These are phyloP conservation scores for Apiotrichum akiyoshidainum DNA, from an alignment of 1,284 basidiomycete genomes.

Conservation along the genomic window DNA sequence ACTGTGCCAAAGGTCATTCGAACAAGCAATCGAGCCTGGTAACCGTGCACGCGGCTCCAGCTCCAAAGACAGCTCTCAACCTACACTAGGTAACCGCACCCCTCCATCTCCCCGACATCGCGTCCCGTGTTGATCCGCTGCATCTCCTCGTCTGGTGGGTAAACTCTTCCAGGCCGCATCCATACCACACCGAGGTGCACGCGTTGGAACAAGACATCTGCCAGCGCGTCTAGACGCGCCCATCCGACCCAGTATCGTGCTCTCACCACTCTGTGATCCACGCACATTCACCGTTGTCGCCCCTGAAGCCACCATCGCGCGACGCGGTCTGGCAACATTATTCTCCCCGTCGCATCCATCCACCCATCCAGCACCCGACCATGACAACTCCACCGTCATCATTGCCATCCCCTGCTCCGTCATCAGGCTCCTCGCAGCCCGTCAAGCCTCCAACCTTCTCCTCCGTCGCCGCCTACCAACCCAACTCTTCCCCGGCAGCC, in stretches of 20 bases:
- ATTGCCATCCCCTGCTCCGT: conserved; percentile 37
- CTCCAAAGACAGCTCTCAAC: background rate
- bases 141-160: background rate
- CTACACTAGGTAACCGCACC: no score
- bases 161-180: no score
- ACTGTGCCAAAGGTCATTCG: background rate
- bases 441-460: conserved; percentile 29
- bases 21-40: conserved; percentile 2
- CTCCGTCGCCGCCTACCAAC: conserved; percentile 19
- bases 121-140: background rate
- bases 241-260: background rate
- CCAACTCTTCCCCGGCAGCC: conserved; percentile 12
- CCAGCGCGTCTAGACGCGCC: background rate
- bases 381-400: conserved; percentile 40
- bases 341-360: background rate
- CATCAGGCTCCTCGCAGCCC: conserved; percentile 31
- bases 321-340: conserved; percentile 1
- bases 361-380: background rate
- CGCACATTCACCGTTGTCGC: background rate
- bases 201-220: background rate
- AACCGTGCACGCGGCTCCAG: background rate
- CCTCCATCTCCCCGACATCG: background rate
- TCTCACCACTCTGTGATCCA: background rate
- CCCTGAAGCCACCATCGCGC: background rate
- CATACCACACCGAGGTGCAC: no score